Evolutionary conservation across 2,329 filamentous ascomycete species (phyloP), one percentile per base, ranked within the genome.

Genomic region (Macrophomina tecta): DNA sequence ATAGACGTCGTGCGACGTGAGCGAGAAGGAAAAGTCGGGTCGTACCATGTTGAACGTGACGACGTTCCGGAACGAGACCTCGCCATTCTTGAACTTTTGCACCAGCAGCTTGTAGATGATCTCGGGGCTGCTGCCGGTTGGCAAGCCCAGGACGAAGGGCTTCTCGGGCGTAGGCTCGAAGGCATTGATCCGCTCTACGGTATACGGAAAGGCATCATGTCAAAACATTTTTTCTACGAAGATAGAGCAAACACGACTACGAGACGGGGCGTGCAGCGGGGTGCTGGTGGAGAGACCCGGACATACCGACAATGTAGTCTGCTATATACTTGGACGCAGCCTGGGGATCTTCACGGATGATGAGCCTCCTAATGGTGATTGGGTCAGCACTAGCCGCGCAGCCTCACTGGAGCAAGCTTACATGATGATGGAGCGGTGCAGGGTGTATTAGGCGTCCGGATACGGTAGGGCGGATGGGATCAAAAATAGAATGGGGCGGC

Each of bases 11-110:
- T 30, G 55, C 16, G 55, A 45, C 38, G 55, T 32, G 18, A 42
- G 34, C 28, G 42, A 28, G 48, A 38, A 23, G 60, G 36, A 64
- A 42, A 53, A 23, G 36, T 28, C 11, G 30, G 28, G 52, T 70
- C 81, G 67, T 85, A 91, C 89, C 92, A 95, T 95, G 80, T 95
- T 95, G 84, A 96, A 96, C 32, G 92, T 96, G 75, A 95, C 87
- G 74, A 96, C 91, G 90, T 96, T 87, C 75, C 90, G 89, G 77
- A 96, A 96, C 1, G 92, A 94, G 74, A 96, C 89, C 75, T 92
- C 81, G 73, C 89, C 89, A 70, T 86, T 84, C 80, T 91, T 91
- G 82, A 89, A 88, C 75, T 86, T 86, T 73, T 86, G 80, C 58
- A 95, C 92, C 32, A 96, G 85, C 71, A 89, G 85, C 77, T 88